Percentiles rank a stretch among this genome's conserved stretches.
Conservation (phyloP, 139 green algal genomes). For the Mesotaenium endlicherianum region DNA sequence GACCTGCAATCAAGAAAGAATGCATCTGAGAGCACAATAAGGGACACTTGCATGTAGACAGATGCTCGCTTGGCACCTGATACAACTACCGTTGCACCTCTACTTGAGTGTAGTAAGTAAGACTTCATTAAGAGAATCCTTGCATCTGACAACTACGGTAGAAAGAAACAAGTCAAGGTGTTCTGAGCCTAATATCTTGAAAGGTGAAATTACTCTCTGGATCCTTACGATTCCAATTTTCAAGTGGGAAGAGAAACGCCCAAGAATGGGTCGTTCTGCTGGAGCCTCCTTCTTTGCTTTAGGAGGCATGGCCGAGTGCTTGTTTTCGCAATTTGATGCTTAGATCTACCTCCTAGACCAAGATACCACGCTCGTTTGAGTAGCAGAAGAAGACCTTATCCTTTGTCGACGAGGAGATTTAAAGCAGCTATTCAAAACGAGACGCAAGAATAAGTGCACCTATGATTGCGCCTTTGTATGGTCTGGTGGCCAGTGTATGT, state of each 20-base stretch:
- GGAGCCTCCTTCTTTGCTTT: constrained; percentile 85
- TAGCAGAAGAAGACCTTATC: not conserved
- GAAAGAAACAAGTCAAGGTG: not conserved
- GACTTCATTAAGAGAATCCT: not conserved
- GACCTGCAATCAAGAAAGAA: constrained; percentile 54
- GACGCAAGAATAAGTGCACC: not conserved
- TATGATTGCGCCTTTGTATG: not conserved
- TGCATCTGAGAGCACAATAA: not conserved
- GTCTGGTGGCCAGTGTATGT: not conserved
- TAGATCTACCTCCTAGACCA: too few relatives aligned
- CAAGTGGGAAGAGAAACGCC: constrained; percentile 86
- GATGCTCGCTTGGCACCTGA: not conserved
- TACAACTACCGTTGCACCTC: not conserved
- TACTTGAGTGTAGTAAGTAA: not conserved
- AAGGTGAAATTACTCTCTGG: not conserved
- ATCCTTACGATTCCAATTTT: constrained; percentile 66
- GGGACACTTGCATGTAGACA: not conserved
- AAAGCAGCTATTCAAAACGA: not conserved
- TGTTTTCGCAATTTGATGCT: too few relatives aligned
- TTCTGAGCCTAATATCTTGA: not conserved
- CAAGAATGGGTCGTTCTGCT: constrained; percentile 80
- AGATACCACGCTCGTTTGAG: not conserved
- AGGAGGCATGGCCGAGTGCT: constrained; percentile 18
- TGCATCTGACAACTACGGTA: not conserved
- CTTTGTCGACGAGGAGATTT: not conserved